A percentile compares a stretch with the other conserved stretches of the same genome.
These are phyloP conservation scores for Pichia sp. DNA, from an alignment of 1,139 yeast genomes.

Conservation along the genomic window DNA sequence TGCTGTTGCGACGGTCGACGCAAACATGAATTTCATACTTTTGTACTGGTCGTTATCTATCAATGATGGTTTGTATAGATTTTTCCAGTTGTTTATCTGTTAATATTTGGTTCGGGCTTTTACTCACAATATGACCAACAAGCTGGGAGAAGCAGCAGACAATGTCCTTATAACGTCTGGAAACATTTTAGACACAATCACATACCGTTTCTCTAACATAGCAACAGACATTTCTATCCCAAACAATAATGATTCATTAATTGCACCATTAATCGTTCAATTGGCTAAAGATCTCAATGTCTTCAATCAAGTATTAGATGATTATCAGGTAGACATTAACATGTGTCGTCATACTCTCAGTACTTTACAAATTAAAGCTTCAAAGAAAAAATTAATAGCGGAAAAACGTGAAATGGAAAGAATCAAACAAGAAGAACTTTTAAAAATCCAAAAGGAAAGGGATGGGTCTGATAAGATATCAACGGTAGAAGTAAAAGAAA, in stretches of 20 bases:
- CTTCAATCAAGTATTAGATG: conserved; percentile 33
- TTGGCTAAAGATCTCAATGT: conserved; percentile 26
- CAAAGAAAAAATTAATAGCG: conserved; percentile 25
- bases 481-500: conserved; percentile 1
- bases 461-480: conserved; percentile 1
- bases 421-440: conserved; percentile 1
- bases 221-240: conserved; percentile 28
- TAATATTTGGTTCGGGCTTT: too few species aligned
- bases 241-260: conserved; percentile 26
- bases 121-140: conserved; percentile 20
- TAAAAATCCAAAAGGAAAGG: conserved; percentile 13
- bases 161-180: conserved; percentile 28
- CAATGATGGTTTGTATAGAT: too few species aligned
- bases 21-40: background rate
- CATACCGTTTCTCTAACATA: conserved; percentile 24
- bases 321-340: conserved; percentile 30
- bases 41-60: background rate
- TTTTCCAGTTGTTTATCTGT: too few species aligned
- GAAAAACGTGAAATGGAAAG: conserved; percentile 17
- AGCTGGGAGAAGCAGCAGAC: conserved; percentile 26
- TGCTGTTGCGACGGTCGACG: background rate
- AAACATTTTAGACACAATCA: conserved; percentile 25
- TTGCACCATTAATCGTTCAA: conserved; percentile 22
- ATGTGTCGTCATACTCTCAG: conserved; percentile 31
- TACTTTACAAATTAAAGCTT: conserved; percentile 25